Conservation (phyloP, 768 basidiomycete species). For the Glaciozyma martinii region DNA sequence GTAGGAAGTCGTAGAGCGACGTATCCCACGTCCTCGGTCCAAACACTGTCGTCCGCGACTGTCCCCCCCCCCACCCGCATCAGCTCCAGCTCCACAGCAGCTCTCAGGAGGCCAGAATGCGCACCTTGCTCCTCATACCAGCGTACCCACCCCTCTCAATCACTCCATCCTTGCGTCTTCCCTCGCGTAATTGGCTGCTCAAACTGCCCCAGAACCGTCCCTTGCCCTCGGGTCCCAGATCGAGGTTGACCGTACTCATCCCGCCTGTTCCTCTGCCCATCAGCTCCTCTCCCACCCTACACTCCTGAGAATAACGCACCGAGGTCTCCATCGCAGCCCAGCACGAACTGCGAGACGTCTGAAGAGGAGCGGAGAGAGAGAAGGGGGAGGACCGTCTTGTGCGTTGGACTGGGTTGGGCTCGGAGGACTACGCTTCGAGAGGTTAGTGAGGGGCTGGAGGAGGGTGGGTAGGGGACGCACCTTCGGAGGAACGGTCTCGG, state of each 20-base stretch:
- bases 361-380: constrained; percentile 55
- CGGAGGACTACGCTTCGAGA: constrained; percentile 24
- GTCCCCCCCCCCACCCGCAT: neutral
- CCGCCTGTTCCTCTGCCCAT: constrained; percentile 12
- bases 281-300: neutral
- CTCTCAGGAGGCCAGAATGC: neutral
- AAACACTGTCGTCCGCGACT: constrained; percentile 74
- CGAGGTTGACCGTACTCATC: constrained; percentile 65
- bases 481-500: constrained; percentile 20
- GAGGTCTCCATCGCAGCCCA: constrained; percentile 79
- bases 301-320: constrained; percentile 47
- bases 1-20: constrained; percentile 68
- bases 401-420: constrained; percentile 14
- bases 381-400: constrained; percentile 40
- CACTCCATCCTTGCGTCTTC: constrained; percentile 31
- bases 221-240: constrained; percentile 52
- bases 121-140: constrained; percentile 76
- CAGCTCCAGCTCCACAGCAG: neutral
- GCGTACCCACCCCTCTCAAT: constrained; percentile 67
- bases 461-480: constrained; percentile 1
- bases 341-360: constrained; percentile 57
- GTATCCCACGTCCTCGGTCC: constrained; percentile 79
- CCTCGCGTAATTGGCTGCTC: constrained; percentile 50
- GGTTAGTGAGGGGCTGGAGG: neutral
- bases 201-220: constrained; percentile 71